Conservation (phyloP, 2,329 filamentous ascomycete genomes). For the Albifimbria verrucaria region DNA sequence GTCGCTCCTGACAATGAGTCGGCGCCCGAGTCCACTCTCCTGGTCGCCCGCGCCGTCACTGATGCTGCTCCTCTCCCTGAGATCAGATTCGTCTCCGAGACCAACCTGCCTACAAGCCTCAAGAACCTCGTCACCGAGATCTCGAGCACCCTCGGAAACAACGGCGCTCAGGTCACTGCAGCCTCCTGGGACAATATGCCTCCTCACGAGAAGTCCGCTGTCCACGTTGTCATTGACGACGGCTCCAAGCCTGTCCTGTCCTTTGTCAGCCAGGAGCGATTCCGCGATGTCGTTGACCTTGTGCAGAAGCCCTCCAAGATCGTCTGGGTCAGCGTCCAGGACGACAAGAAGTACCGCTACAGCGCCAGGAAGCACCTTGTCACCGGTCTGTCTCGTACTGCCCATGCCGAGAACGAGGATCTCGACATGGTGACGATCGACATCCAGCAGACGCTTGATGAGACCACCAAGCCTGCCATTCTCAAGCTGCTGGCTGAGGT, state of each 20-base stretch:
- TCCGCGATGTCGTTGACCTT: conserved; percentile 6
- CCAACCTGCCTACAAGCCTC: background rate
- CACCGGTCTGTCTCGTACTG: conserved; percentile 9
- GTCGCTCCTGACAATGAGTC: background rate
- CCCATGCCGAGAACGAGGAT: conserved; percentile 8
- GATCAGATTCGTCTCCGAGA: background rate
- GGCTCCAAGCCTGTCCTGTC: conserved; percentile 4
- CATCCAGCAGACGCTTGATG: conserved; percentile 7
- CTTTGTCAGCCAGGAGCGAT: background rate
- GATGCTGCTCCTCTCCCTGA: background rate
- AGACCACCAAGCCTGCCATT: background rate
- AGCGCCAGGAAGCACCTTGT: conserved; percentile 9
- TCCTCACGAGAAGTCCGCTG: background rate
- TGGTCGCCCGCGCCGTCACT: conserved; percentile 3
- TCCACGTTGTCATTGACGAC: conserved; percentile 6
- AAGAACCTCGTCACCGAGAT: background rate
- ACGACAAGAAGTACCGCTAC: conserved; percentile 3
- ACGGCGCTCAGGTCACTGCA: background rate
- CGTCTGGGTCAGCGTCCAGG: conserved; percentile 6
- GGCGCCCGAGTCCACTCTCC: background rate
- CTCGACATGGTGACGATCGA: conserved; percentile 10
- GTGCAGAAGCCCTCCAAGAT: conserved; percentile 5
- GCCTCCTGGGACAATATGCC: background rate
- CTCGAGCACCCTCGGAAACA: background rate
- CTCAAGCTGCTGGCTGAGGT: conserved; percentile 4